phyloP scores from a whole-genome alignment of 2,329 filamentous ascomycete species.

The Pseudofabraea citricarpa region DNA sequence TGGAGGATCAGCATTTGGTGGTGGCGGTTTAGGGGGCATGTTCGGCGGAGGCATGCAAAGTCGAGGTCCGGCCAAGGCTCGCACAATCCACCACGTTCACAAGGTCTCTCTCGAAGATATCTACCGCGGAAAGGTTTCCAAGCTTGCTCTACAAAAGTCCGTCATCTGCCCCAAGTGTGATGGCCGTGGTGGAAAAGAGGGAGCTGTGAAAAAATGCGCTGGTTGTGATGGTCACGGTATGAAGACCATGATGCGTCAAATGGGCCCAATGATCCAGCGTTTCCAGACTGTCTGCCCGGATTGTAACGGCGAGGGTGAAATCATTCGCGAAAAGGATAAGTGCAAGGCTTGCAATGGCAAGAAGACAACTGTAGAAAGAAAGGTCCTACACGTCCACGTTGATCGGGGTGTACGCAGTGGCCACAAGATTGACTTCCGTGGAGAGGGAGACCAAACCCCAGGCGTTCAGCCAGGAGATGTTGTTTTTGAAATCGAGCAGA shows the following conservation, averaged over 20 bases:
- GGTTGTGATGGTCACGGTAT: slow-evolving; percentile 93
- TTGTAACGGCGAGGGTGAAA: slow-evolving; percentile 96
- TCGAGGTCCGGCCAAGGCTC: slow-evolving; percentile 78
- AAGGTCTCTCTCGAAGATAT: slow-evolving; percentile 97
- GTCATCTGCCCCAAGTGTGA: slow-evolving; percentile 95
- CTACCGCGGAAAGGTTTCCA: slow-evolving; percentile 96
- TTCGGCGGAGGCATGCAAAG: slow-evolving; percentile 73
- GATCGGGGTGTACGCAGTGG: slow-evolving; percentile 91
- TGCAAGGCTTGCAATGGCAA: slow-evolving; percentile 97
- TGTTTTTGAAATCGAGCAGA: slow-evolving; percentile 98
- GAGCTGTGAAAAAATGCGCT: slow-evolving; percentile 87
- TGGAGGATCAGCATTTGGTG: slow-evolving; percentile 58
- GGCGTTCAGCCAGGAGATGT: slow-evolving; percentile 93
- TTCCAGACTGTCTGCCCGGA: slow-evolving; percentile 99
- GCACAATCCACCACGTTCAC: slow-evolving; percentile 97
- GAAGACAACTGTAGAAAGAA: slow-evolving; percentile 96
- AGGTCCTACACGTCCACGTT: slow-evolving; percentile 97
- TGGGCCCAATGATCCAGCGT: slow-evolving; percentile 99
- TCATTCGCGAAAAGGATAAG: slow-evolving; percentile 92
- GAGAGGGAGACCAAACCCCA: slow-evolving; percentile 93
- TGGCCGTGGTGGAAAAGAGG: slow-evolving; percentile 92
- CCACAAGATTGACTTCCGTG: slow-evolving; percentile 94
- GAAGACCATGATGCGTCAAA: slow-evolving; percentile 99
- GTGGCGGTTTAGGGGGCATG: slow-evolving; percentile 69
- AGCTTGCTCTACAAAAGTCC: slow-evolving; percentile 94